Base-by-base conservation (phyloP, 345 rosid genomes). In the Aethionema arabicum region DNA sequence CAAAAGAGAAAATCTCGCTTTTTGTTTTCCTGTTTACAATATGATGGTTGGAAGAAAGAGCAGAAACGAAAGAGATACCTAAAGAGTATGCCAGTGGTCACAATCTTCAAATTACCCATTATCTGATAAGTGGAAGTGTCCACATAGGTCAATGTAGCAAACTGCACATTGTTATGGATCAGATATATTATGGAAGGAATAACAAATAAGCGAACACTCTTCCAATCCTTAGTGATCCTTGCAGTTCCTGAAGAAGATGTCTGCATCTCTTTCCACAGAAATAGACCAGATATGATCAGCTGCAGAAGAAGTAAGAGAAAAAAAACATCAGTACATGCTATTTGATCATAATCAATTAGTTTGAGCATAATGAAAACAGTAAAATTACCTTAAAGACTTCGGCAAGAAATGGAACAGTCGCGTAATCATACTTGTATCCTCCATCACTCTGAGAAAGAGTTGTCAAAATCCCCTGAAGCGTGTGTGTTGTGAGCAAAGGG, bases 21-120 rank as follows among this genome's bases (percentile, higher is more conserved):
- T 42, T 35, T 5, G 3, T 3, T 31, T 52, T 10, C 30, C 32
- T 50, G 12, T 37, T 13, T 30, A 8, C 42, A 37, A 54, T 44
- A 45, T 0, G 63, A 44, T 11, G 41, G 27, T 5, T 15, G 0
- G 53, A 42, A 52, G 40, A 44, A 8, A 32, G 32, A 45, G 9
- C n/a, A 56, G 55, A 35, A n/a, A n/a, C 0, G n/a, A 37, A 21
- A 32, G 12, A 35, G 36, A 13, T 31, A 93, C 99, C 99, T 93
- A 76, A 90, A 93, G 11, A 93, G 72, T 52, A 93, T 73, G 37
- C 83, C 97, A 36, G 99, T 90, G 39, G 97, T 84, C 21, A 95
- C 92, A 73, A 95, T 88, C 96, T 95, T 95, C 68, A 95, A 71
- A 79, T 95, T 95, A 4, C 99, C 97, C 97, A 95, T 88, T 32